These are phyloP conservation scores for Phytophthora macrochlamydospora DNA, from an alignment of 352 stramenopile genomes.

Conservation along the genomic window DNA sequence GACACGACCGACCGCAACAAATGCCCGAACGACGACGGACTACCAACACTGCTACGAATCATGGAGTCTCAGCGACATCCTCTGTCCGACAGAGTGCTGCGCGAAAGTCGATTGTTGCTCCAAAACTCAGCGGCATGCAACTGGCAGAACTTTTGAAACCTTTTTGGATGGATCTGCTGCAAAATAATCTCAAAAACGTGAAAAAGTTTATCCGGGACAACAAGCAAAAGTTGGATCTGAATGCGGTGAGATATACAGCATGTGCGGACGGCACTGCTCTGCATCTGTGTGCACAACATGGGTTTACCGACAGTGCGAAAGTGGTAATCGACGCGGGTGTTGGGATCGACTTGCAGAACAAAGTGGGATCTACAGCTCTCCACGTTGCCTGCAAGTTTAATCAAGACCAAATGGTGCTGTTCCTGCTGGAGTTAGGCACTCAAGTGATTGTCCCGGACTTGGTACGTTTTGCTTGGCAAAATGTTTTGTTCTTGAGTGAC, in stretches of 20 bases:
- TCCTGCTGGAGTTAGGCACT: slow-evolving; percentile 41
- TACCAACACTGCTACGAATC: neutral
- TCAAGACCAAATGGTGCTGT: slow-evolving; percentile 37
- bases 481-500: neutral
- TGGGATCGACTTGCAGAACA: slow-evolving; percentile 50
- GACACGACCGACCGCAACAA: neutral
- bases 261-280: slow-evolving; percentile 51
- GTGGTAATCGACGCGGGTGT: slow-evolving; percentile 44
- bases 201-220: slow-evolving; percentile 48
- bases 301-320: slow-evolving; percentile 42
- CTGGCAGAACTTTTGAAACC: slow-evolving; percentile 44
- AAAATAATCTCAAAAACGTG: slow-evolving; percentile 53
- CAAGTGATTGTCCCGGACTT: slow-evolving; percentile 55
- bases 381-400: slow-evolving; percentile 65
- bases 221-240: slow-evolving; percentile 46
- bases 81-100: neutral
- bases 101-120: neutral
- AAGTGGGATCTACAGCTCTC: slow-evolving; percentile 59
- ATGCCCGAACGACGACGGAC: neutral
- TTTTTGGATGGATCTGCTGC: slow-evolving; percentile 58
- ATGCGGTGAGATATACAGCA: slow-evolving; percentile 37
- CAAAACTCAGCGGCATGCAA: slow-evolving; percentile 52
- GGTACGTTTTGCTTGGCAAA: slow-evolving; percentile 19
- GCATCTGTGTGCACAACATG: slow-evolving; percentile 65
- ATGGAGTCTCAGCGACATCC: slow-evolving; percentile 1